These are phyloP conservation scores for Cucurbita moschata DNA, from an alignment of 306 rosid genomes.

Conservation along the genomic window DNA sequence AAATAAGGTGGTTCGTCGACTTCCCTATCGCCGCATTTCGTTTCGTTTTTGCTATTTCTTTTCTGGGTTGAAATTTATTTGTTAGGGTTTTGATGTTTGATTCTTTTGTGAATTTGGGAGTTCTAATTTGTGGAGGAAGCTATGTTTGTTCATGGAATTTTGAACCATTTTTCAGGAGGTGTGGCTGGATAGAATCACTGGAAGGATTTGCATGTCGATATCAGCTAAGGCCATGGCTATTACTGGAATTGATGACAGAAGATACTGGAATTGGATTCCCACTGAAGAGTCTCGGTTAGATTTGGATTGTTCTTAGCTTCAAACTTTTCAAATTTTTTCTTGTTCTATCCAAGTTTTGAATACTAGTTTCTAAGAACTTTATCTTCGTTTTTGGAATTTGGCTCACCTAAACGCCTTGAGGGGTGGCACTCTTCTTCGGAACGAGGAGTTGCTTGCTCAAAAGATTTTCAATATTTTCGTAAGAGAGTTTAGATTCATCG, in stretches of 20 bases:
- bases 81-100: background rate
- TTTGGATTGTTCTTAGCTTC: background rate
- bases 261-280: slow-evolving; percentile 90
- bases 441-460: too few relatives aligned
- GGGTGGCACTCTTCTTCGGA: too few relatives aligned
- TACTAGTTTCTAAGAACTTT: too few relatives aligned
- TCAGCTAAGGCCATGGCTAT: slow-evolving; percentile 69
- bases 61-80: background rate
- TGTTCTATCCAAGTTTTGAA: too few relatives aligned
- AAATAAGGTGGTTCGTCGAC: slow-evolving; percentile 49
- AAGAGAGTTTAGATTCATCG: too few relatives aligned
- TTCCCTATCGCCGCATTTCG: slow-evolving; percentile 2
- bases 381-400: too few relatives aligned
- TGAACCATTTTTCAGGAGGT: slow-evolving; percentile 37
- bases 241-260: slow-evolving; percentile 73
- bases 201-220: slow-evolving; percentile 50
- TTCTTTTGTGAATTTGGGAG: background rate
- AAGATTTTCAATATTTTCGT: too few relatives aligned
- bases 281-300: slow-evolving; percentile 88
- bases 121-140: background rate
- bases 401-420: too few relatives aligned
- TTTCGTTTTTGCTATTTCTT: background rate
- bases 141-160: background rate
- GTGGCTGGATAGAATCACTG: slow-evolving; percentile 74
- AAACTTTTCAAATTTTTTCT: background rate